Evolutionary conservation across 1,284 basidiomycete species (phyloP).

Genomic region (Stygiomarasmius scandens): DNA sequence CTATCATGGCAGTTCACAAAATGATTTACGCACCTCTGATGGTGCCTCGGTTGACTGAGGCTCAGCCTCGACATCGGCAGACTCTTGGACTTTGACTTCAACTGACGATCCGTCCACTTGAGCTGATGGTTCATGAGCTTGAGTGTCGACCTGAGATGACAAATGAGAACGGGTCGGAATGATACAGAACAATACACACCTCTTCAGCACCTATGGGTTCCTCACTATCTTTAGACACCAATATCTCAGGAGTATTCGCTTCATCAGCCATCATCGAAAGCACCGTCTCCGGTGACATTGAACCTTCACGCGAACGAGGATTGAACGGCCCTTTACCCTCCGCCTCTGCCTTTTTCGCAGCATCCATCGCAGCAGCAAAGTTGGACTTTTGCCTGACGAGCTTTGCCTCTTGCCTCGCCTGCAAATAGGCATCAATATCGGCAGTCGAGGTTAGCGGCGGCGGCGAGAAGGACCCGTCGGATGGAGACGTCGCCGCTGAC

Average conservation of each 20-base stretch:
- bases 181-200: constrained; percentile 4
- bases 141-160: background rate
- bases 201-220: background rate
- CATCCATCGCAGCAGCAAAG: constrained; percentile 38
- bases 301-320: constrained; percentile 6
- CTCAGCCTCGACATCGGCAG: background rate
- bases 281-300: constrained; percentile 9
- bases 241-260: constrained; percentile 2
- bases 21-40: background rate
- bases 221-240: constrained; percentile 6
- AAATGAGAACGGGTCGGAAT: no score
- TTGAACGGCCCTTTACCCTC: constrained; percentile 19
- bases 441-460: background rate
- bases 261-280: constrained; percentile 5
- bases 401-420: constrained; percentile 4
- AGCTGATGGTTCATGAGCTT: background rate
- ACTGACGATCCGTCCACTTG: no score
- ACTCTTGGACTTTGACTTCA: no score
- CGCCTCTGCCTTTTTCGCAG: constrained; percentile 38
- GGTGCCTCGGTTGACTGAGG: background rate
- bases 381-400: constrained; percentile 30
- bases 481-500: background rate
- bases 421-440: background rate
- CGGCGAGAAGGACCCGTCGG: background rate
- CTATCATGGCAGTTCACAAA: background rate